Base-by-base conservation (phyloP, 352 stramenopile genomes). In the Globisporangium apiculatum region DNA sequence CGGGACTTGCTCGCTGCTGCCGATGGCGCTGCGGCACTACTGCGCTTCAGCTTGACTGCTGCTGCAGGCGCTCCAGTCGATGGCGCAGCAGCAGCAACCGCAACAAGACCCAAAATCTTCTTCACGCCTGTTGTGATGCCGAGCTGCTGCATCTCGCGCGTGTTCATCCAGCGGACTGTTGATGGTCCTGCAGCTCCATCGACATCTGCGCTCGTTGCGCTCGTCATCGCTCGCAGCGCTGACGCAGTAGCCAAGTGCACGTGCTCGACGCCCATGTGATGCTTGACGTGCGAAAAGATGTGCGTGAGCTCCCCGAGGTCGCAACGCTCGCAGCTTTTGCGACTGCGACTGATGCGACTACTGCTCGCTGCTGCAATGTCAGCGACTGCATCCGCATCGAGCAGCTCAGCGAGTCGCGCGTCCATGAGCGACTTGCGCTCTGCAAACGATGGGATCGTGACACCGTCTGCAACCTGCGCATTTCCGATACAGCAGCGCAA, bases 261-360 rank as follows among this genome's bases (percentile, higher is more conserved):
- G 55, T 93, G 82, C 62, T 95, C 83, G 36, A 96, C 71, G 54
- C 86, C 81, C 87, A 96, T 96, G 69, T 94, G 75, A 43, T 96
- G 87, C 71, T 91, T 93, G 11, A 95, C 75, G 48, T 96, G 87
- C 7, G 87, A 96, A 61, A 96, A 96, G n/a, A 96, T 75, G 66
- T 96, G 87, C 11, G 77, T 74, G 40, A 96, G 71, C 10, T 91
- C 75, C 41, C 83, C 82, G 2, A 91, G 46, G 48, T 95, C 81
- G 46, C 67, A 60, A 10, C 83, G 77, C 41, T 80, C 43, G 31
- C 62, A 18, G n/a, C 38, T 53, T 24, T 10, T 53, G 51, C 11
- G 35, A 41, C 12, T 53, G 51, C 11, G 35, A 41, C 12, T 8
- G 24, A 17, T 5, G 31, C 31, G 1, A 7, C 42, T 57, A 3